Percentiles rank a stretch among this genome's conserved stretches.
Evolutionary conservation across 2,329 filamentous ascomycete genomes (phyloP).

Genomic region (Aspergillus udagawae): DNA sequence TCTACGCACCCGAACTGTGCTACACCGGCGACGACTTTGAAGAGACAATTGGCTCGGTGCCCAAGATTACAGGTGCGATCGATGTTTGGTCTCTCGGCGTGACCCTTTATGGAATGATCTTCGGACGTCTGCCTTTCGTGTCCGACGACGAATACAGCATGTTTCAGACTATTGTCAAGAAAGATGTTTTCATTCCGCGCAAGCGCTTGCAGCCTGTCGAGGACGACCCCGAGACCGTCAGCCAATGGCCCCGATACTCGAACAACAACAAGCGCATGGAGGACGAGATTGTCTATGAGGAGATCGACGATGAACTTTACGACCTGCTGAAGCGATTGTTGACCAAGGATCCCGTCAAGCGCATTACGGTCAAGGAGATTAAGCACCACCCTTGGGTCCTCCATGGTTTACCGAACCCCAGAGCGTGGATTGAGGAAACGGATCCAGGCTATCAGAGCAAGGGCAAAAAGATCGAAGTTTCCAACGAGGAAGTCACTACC

Average conservation of each 20-base stretch:
- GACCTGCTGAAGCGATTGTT: constrained; percentile 78
- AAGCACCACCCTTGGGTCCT: constrained; percentile 93
- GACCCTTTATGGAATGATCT: constrained; percentile 92
- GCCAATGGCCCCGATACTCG: constrained; percentile 49
- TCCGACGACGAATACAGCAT: constrained; percentile 89
- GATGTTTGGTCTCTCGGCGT: constrained; percentile 97
- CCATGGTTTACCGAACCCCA: constrained; percentile 68
- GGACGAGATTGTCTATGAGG: constrained; percentile 77
- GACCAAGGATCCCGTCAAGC: constrained; percentile 80
- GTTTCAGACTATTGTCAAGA: constrained; percentile 85
- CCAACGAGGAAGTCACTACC: constrained; percentile 80
- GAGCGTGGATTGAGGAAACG: constrained; percentile 88
- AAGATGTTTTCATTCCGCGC: constrained; percentile 84
- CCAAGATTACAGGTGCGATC: constrained; percentile 84
- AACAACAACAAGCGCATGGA: constrained; percentile 68
- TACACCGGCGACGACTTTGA: constrained; percentile 69
- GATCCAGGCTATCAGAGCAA: constrained; percentile 75
- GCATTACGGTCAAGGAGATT: constrained; percentile 85
- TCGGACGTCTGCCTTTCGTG: constrained; percentile 87
- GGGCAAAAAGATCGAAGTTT: constrained; percentile 85
- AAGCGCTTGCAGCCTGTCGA: constrained; percentile 72
- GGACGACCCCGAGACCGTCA: constrained; percentile 41
- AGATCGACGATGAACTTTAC: constrained; percentile 72
- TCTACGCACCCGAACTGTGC: constrained; percentile 95
- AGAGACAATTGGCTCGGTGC: constrained; percentile 52